Percentiles rank a stretch among this genome's conserved stretches.
Evolutionary conservation across 1,284 basidiomycete species (phyloP).

Genomic region (Peniophora sp.): DNA sequence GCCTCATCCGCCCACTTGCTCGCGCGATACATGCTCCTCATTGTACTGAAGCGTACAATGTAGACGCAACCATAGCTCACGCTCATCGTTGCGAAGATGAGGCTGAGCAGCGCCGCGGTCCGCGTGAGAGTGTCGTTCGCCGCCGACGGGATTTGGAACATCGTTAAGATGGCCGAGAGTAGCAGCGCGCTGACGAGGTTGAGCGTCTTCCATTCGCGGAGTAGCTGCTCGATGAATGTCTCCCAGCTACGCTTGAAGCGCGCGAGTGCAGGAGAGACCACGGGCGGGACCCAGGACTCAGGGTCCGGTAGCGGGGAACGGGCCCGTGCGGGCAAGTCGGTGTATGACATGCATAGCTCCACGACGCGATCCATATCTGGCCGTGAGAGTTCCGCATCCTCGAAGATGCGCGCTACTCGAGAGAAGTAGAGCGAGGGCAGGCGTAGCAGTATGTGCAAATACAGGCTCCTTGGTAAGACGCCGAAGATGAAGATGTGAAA

Average conservation of each 20-base stretch:
- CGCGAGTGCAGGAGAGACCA: conserved; percentile 51
- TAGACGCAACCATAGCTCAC: conserved; percentile 71
- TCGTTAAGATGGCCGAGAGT: conserved; percentile 66
- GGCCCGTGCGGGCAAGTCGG: conserved; percentile 10
- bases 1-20: conserved; percentile 76
- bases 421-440: conserved; percentile 69
- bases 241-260: conserved; percentile 71
- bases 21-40: conserved; percentile 71
- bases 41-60: conserved; percentile 69
- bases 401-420: conserved; percentile 61
- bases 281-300: conserved; percentile 52
- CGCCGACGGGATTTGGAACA: conserved; percentile 61
- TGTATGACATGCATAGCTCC: conserved; percentile 27
- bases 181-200: conserved; percentile 68
- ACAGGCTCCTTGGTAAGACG: conserved; percentile 50
- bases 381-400: conserved; percentile 66
- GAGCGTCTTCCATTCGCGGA: conserved; percentile 72
- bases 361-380: conserved; percentile 68
- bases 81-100: conserved; percentile 66
- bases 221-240: conserved; percentile 56
- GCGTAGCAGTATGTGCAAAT: conserved; percentile 57
- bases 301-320: conserved; percentile 36
- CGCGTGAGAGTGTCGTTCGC: conserved; percentile 57
- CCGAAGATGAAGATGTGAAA: conserved; percentile 32
- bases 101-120: conserved; percentile 56